phyloP scores from a whole-genome alignment of 306 rosid genomes.

The Begonia peltatifolia region DNA sequence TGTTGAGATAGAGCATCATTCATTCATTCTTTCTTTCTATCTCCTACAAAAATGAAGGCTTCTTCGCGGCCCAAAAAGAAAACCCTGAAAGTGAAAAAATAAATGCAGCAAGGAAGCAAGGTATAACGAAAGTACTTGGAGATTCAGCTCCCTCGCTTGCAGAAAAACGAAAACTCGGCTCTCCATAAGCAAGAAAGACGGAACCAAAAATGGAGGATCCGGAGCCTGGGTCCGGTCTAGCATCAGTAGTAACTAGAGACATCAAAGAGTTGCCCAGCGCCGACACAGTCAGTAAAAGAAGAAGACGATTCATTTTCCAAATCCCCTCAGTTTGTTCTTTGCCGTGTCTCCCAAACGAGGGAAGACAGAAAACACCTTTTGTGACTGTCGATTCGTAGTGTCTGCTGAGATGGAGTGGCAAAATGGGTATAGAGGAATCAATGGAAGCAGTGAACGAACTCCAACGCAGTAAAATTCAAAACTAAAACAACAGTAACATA shows the following conservation, averaged over 20 bases:
- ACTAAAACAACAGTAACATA: too few species aligned
- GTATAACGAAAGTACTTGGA: constrained; percentile 37
- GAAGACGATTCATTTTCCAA: constrained; percentile 25
- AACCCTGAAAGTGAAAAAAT: background rate
- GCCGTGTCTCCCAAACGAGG: constrained; percentile 4
- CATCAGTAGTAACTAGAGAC: constrained; percentile 27
- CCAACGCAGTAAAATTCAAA: too few species aligned
- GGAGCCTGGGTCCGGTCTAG: constrained; percentile 11
- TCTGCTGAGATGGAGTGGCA: background rate
- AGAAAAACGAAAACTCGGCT: constrained; percentile 25
- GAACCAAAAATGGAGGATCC: constrained; percentile 20
- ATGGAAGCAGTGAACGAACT: too few species aligned
- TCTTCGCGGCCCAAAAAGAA: background rate
- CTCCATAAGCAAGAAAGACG: constrained; percentile 3
- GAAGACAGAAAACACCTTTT: constrained; percentile 24
- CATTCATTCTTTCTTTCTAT: too few species aligned
- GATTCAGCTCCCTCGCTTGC: constrained; percentile 37
- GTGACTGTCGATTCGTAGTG: background rate
- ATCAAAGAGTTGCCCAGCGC: constrained; percentile 18
- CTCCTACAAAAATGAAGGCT: too few species aligned
- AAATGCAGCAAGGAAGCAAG: background rate
- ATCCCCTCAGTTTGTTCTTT: background rate
- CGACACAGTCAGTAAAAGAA: constrained; percentile 31
- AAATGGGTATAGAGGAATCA: background rate
- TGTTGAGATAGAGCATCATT: too few species aligned